Evolutionary conservation across 139 green algal genomes (phyloP).

Genomic region (Nannochloris sp.): DNA sequence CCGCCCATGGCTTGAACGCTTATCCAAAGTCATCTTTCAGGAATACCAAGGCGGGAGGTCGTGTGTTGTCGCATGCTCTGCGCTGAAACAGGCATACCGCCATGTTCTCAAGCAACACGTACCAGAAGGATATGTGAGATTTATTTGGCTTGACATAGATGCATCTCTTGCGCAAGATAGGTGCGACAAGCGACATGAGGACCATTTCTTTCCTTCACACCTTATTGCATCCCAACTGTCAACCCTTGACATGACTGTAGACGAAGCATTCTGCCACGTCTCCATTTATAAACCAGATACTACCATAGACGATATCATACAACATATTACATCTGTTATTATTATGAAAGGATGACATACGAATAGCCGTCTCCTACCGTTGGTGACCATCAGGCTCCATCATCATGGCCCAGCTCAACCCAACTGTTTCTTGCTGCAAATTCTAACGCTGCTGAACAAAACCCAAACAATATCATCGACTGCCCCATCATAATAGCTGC

Average conservation of each 20-base stretch:
- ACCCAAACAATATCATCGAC: constrained; percentile 51
- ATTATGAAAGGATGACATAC: too few species aligned
- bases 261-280: too few species aligned
- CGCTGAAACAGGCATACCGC: background rate
- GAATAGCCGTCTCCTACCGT: too few species aligned
- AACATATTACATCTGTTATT: too few species aligned
- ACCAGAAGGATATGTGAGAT: background rate
- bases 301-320: too few species aligned
- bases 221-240: background rate
- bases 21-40: background rate
- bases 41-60: too few species aligned
- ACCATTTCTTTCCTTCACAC: background rate
- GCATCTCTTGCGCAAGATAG: background rate
- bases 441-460: constrained; percentile 52
- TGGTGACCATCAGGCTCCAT: too few species aligned
- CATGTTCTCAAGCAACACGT: background rate
- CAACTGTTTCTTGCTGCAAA: constrained; percentile 18
- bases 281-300: too few species aligned
- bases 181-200: background rate
- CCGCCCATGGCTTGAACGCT: background rate
- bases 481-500: constrained; percentile 39
- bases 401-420: background rate
- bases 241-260: background rate
- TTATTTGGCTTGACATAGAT: background rate
- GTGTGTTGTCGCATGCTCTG: background rate